A percentile compares a stretch with the other conserved stretches of the same genome.
Conservation (phyloP, 176 grass and related monocot genomes). For the Triticum aestivum region DNA sequence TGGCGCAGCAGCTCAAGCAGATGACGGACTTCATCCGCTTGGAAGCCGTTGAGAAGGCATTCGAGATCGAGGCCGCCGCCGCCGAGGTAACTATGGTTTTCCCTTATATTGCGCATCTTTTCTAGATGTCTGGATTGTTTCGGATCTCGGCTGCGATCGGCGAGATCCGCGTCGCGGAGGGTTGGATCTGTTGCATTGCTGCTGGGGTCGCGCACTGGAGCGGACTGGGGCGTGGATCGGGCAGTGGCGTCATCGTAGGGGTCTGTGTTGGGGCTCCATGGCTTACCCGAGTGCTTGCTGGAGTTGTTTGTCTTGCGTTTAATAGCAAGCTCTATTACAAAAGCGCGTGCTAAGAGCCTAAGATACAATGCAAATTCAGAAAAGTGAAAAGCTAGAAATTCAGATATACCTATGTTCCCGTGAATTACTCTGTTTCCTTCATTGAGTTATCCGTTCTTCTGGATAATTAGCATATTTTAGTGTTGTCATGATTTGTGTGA, state of each 20-base stretch:
- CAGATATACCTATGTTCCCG: not conserved
- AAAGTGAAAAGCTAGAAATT: not conserved
- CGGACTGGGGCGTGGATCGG: not conserved
- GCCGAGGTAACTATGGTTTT: conserved; percentile 45
- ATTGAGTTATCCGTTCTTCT: not conserved
- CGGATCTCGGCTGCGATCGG: not conserved
- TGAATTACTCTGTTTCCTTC: not conserved
- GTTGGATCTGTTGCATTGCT: conserved; percentile 28
- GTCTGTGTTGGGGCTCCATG: not conserved
- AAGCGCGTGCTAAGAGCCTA: too few relatives aligned
- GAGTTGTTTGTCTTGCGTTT: not conserved
- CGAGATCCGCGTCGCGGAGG: conserved; percentile 16
- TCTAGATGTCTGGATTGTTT: not conserved
- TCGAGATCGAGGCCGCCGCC: conserved; percentile 70
- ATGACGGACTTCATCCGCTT: conserved; percentile 71
- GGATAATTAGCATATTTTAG: not conserved
- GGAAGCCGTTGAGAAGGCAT: conserved; percentile 71
- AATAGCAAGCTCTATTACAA: too few relatives aligned
- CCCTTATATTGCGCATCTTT: not conserved
- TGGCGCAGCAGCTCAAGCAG: conserved; percentile 59
- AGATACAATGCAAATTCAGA: not conserved
- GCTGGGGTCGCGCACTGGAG: not conserved
- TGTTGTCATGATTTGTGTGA: not conserved
- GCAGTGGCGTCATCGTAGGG: not conserved
- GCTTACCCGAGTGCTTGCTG: not conserved